Percentiles rank a stretch among this genome's conserved stretches.
phyloP scores from a whole-genome alignment of 2,329 filamentous ascomycete genomes.

The Diaporthe aspalathi region DNA sequence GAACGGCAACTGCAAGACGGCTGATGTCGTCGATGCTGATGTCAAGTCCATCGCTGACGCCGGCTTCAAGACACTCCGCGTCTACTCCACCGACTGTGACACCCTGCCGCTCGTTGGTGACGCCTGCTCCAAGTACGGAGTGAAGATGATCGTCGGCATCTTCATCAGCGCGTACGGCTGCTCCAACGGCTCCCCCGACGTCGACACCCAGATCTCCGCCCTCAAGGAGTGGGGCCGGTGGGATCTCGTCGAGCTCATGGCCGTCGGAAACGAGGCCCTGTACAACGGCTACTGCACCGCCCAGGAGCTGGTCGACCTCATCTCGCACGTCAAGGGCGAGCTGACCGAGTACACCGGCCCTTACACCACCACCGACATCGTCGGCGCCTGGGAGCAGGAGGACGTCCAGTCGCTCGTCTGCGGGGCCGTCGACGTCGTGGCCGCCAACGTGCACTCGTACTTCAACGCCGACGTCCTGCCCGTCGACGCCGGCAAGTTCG shows the following conservation, averaged over 20 bases:
- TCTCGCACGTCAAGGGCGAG: slow-evolving; percentile 72
- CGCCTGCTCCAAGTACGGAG: slow-evolving; percentile 72
- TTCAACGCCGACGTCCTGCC: slow-evolving; percentile 81
- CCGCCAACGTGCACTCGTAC: slow-evolving; percentile 92
- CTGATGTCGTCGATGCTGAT: slow-evolving; percentile 67
- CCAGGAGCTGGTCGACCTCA: slow-evolving; percentile 74
- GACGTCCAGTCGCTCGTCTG: slow-evolving; percentile 73
- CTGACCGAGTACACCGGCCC: slow-evolving; percentile 78
- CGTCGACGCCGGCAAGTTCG: slow-evolving; percentile 78
- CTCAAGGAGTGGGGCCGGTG: slow-evolving; percentile 80
- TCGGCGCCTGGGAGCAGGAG: slow-evolving; percentile 78
- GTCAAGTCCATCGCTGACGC: slow-evolving; percentile 70
- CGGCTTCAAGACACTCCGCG: slow-evolving; percentile 78
- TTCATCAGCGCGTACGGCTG: slow-evolving; percentile 78
- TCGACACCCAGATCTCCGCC: slow-evolving; percentile 78
- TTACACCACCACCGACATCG: slow-evolving; percentile 87
- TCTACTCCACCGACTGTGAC: slow-evolving; percentile 94
- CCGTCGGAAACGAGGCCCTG: slow-evolving; percentile 92
- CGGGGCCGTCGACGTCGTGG: slow-evolving; percentile 78
- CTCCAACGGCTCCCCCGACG: slow-evolving; percentile 67
- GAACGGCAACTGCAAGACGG: slow-evolving; percentile 73
- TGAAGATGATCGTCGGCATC: slow-evolving; percentile 88
- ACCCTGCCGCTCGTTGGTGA: slow-evolving; percentile 80
- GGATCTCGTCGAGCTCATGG: slow-evolving; percentile 81
- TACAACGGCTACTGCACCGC: slow-evolving; percentile 78